These are phyloP conservation scores for Aspergillus incahuasiensis DNA, from an alignment of 495 filamentous ascomycete species.

Conservation along the genomic window DNA sequence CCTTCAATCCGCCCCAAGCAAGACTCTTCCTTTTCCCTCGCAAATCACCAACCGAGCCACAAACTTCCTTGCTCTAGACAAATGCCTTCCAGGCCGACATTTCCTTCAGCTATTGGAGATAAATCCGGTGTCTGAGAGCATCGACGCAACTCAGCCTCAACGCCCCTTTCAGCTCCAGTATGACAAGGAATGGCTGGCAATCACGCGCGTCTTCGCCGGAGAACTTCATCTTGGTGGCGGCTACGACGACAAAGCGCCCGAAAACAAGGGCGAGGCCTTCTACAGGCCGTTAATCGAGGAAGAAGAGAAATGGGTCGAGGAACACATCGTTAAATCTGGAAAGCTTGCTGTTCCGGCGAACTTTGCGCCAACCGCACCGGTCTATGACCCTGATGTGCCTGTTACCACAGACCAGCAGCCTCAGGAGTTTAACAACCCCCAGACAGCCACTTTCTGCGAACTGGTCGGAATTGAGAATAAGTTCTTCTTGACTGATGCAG, in stretches of 20 bases:
- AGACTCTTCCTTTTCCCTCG: constrained; percentile 41
- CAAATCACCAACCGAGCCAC: constrained; percentile 71
- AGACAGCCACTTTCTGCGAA: constrained; percentile 73
- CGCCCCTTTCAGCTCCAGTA: constrained; percentile 58
- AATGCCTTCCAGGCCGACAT: constrained; percentile 63
- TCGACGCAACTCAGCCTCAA: constrained; percentile 12
- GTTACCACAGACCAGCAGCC: constrained; percentile 48
- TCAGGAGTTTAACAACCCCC: constrained; percentile 73
- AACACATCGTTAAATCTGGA: constrained; percentile 56
- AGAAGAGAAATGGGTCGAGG: constrained; percentile 70
- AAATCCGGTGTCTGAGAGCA: constrained; percentile 32
- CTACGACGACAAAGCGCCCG: constrained; percentile 37
- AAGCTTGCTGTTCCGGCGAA: constrained; percentile 66
- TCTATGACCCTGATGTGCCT: constrained; percentile 46
- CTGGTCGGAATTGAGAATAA: constrained; percentile 71
- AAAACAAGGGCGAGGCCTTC: constrained; percentile 55
- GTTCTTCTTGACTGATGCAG: constrained; percentile 67
- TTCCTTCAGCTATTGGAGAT: constrained; percentile 76
- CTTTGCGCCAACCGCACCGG: constrained; percentile 71
- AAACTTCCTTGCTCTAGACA: constrained; percentile 84
- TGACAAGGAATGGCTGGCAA: constrained; percentile 93
- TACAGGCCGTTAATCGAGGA: constrained; percentile 61
- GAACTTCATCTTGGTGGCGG: constrained; percentile 58
- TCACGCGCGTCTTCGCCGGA: constrained; percentile 71
- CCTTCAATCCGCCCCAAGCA: constrained; percentile 15